Conservation (phyloP, 129 eudicot genomes). For the Saussurea involucrata region DNA sequence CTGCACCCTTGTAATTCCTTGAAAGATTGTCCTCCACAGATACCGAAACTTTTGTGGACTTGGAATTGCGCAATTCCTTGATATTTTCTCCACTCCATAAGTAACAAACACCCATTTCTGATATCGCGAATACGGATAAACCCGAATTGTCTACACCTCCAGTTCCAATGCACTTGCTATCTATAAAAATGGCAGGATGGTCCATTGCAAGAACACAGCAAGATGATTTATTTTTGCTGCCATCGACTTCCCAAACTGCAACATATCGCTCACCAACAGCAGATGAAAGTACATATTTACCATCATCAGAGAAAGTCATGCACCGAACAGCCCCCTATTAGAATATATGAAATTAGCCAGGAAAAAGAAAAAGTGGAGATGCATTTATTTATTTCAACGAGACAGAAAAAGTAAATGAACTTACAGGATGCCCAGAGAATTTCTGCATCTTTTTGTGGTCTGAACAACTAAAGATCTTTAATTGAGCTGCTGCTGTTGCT, state of each 20-base stretch:
- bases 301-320: constrained; percentile 66
- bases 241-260: constrained; percentile 77
- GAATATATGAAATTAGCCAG: not conserved
- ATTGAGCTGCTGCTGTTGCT: constrained; percentile 88
- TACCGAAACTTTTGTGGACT: constrained; percentile 58
- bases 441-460: constrained; percentile 79
- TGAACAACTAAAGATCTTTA: constrained; percentile 73
- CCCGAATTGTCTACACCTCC: constrained; percentile 39
- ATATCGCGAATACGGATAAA: constrained; percentile 63
- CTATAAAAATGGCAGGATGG: constrained; percentile 81
- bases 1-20: constrained; percentile 46
- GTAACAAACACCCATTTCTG: constrained; percentile 87
- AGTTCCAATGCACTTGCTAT: constrained; percentile 34
- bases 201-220: constrained; percentile 85
- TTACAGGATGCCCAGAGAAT: constrained; percentile 96
- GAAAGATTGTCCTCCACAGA: constrained; percentile 34
- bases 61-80: constrained; percentile 56
- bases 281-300: constrained; percentile 57
- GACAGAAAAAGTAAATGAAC: constrained; percentile 6
- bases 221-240: constrained; percentile 70
- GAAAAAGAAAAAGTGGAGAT: not conserved
- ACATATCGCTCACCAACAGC: constrained; percentile 71
- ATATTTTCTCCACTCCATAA: constrained; percentile 67
- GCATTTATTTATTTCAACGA: not conserved
- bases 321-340: constrained; percentile 79